Evolutionary conservation across 2,329 filamentous ascomycete genomes (phyloP), one percentile per base, ranked within the genome.

Genomic region (Diplodia intermedia): DNA sequence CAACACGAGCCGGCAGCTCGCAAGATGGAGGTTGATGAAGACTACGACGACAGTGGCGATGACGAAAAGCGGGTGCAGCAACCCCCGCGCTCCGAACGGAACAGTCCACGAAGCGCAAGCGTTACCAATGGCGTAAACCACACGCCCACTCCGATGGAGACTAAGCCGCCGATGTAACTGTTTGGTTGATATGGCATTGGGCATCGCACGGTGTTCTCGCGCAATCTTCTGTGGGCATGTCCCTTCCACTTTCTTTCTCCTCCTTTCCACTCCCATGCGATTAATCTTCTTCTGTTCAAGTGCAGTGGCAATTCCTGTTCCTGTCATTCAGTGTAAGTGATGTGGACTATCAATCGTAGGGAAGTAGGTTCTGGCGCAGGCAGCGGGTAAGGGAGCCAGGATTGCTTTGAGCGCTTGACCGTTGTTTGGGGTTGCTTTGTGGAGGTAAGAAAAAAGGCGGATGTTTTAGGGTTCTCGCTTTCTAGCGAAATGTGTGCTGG

Each of bases 11-110:
- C 93, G 65, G 93, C 95, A 40, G 93, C 93, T 23, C 87, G 95
- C 26, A 97, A 97, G 80, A 96, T 99, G 88, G 94, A 98, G 7
- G 92, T 98, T 23, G 94, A 99, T 73, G 95, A 99, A 78, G 91
- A 98, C 77, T 98, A 99, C 75, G 94, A 98, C 77, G 94, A 98
- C 75, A 94, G 94, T 68, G 92, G 88, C 4, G 94, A 97, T 72
- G 94, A 97, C 69, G 91, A 95, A 50, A 88, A 88, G 78, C 49
- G 66, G 12, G 66, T 60, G 79, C 83, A 70, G 78, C 73, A 18
- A 75, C 66, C 57, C 15, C 66, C 66, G 1, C 66, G 66, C 31
- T 79, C 81, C 66, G 81, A 82, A 71, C 82, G 80, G 49, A 80
- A 76, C 65, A 83, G 81, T 71, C 82, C 82, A 14, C 76, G 77